A percentile compares a stretch with the other conserved stretches of the same genome.
phyloP scores from a whole-genome alignment of 805 yeast genomes.

The Monosporozyma yasuniensis region DNA sequence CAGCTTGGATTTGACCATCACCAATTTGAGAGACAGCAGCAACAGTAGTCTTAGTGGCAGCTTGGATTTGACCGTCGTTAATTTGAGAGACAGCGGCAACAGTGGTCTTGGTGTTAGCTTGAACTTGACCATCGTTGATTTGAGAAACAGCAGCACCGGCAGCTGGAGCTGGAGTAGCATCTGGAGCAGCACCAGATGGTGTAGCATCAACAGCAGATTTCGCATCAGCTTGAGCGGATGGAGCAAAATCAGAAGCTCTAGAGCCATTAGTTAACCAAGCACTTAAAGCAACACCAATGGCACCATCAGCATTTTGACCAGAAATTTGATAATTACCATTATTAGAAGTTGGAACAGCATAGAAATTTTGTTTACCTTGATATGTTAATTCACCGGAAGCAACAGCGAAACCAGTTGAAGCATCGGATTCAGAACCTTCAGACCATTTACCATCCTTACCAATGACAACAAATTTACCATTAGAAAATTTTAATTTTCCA shows the following conservation, averaged over 20 bases:
- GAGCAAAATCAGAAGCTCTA: conserved; percentile 29
- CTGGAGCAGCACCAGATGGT: conserved; percentile 4
- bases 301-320: conserved; percentile 17
- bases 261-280: conserved; percentile 17
- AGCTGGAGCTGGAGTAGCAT: conserved; percentile 5
- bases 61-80: no score
- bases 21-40: no score
- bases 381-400: conserved; percentile 5
- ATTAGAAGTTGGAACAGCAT: conserved; percentile 32
- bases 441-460: conserved; percentile 15
- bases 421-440: conserved; percentile 16
- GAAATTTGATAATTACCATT: conserved; percentile 16
- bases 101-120: no score
- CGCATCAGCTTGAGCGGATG: conserved; percentile 18
- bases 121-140: not conserved
- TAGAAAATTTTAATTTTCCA: conserved; percentile 24
- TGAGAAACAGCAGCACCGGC: conserved; percentile 3
- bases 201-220: conserved; percentile 28
- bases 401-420: conserved; percentile 34
- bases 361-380: conserved; percentile 25
- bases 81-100: no score
- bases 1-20: no score
- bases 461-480: conserved; percentile 27
- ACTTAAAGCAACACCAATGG: conserved; percentile 14
- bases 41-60: no score